A percentile compares a stretch with the other conserved stretches of the same genome.
phyloP scores from a whole-genome alignment of 148 eudicot species.

The Chenopodium quinoa region DNA sequence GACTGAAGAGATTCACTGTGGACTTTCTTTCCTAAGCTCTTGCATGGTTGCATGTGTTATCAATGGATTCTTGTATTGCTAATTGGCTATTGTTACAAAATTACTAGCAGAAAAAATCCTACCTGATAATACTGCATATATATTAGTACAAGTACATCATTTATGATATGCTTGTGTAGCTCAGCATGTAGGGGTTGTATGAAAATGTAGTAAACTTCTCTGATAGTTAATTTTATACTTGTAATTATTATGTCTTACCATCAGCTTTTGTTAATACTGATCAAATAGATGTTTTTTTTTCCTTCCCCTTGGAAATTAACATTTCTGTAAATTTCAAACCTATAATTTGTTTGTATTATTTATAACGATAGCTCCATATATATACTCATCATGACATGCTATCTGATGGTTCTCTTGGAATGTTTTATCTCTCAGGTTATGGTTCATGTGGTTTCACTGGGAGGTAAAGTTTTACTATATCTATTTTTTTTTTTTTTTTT shows the following conservation, averaged over 20 bases:
- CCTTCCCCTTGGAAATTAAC: neutral
- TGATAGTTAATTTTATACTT: neutral
- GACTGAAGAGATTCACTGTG: neutral
- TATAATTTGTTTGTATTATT: neutral
- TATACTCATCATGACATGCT: neutral
- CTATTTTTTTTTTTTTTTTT: neutral
- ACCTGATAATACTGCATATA: neutral
- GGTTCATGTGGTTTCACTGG: constrained; percentile 79
- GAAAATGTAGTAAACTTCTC: neutral
- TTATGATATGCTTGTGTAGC: neutral
- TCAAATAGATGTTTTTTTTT: neutral
- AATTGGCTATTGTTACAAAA: neutral
- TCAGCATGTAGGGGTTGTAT: neutral
- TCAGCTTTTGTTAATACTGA: too few species aligned
- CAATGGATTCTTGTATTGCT: neutral
- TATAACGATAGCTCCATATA: neutral
- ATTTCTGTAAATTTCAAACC: neutral
- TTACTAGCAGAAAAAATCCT: neutral
- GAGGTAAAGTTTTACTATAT: constrained; percentile 44
- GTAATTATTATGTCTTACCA: neutral
- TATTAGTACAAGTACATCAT: too few species aligned
- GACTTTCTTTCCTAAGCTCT: neutral
- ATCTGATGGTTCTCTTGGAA: constrained; percentile 25
- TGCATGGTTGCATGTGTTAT: neutral
- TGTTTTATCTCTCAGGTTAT: constrained; percentile 53